These are phyloP conservation scores for Trametes versicolor DNA, from an alignment of 1,284 basidiomycete genomes.

Conservation along the genomic window DNA sequence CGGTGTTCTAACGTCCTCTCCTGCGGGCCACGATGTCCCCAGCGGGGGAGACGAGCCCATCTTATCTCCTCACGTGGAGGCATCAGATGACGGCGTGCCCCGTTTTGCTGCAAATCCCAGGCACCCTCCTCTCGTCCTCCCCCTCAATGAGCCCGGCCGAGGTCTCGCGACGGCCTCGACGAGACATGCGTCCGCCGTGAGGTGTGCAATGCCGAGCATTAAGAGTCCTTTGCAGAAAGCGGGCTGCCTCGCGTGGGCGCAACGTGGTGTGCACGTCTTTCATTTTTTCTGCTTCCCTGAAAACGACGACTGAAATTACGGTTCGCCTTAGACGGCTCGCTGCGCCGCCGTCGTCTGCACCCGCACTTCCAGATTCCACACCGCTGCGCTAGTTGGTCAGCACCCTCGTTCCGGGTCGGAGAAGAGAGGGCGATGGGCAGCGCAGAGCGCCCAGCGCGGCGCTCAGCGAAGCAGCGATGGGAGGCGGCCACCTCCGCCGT, in stretches of 20 bases:
- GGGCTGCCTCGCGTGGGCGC: conserved; percentile 16
- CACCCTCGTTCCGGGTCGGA: conserved; percentile 15
- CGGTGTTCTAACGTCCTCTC: conserved; percentile 29
- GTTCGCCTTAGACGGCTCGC: conserved; percentile 3
- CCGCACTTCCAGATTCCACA: neutral
- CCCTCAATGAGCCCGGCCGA: conserved; percentile 3
- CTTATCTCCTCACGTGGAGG: conserved; percentile 30
- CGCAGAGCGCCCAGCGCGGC: conserved; percentile 1
- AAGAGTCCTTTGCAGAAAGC: conserved; percentile 1
- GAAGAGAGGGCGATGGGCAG: neutral
- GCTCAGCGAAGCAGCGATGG: conserved; percentile 2
- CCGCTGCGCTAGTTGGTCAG: conserved; percentile 8
- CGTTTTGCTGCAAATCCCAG: conserved; percentile 24
- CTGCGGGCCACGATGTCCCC: conserved; percentile 17
- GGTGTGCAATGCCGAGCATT: conserved; percentile 16
- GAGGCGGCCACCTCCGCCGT: conserved; percentile 20
- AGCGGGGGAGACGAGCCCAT: conserved; percentile 16
- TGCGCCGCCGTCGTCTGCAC: conserved; percentile 6
- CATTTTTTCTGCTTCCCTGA: conserved; percentile 1
- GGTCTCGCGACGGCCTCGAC: conserved; percentile 6
- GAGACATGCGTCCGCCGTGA: conserved; percentile 24
- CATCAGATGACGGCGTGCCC: conserved; percentile 30
- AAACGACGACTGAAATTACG: neutral
- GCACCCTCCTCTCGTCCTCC: conserved; percentile 15
- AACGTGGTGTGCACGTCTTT: conserved; percentile 18